Percentiles rank a stretch among this genome's conserved stretches.
phyloP scores from a whole-genome alignment of 2,329 filamentous ascomycete species.

The Xylariaceae sp. region DNA sequence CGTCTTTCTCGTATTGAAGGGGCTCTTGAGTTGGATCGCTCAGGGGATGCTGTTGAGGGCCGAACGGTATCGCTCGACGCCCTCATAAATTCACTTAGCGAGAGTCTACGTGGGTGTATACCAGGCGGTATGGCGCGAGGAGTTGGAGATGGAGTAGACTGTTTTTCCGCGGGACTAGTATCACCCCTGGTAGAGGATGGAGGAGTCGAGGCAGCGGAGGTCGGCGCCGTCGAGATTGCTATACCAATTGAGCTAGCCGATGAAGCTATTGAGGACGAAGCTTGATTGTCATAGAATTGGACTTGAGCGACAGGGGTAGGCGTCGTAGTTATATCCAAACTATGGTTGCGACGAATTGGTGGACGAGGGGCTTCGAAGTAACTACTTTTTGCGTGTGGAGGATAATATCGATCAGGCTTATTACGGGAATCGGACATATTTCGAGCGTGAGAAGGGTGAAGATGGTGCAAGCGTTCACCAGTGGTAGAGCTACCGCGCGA shows the following conservation, averaged over 20 bases:
- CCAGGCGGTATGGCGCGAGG: not conserved
- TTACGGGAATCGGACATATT: constrained; percentile 17
- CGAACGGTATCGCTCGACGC: constrained; percentile 14
- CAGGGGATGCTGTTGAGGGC: constrained; percentile 3
- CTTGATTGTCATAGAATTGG: constrained; percentile 13
- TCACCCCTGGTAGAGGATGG: constrained; percentile 15
- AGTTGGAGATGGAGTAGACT: not conserved
- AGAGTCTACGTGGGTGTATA: constrained; percentile 9
- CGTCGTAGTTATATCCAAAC: constrained; percentile 12
- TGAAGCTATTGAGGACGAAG: constrained; percentile 25
- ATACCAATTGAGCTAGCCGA: constrained; percentile 26
- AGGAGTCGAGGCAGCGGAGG: constrained; percentile 17
- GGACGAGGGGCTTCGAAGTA: constrained; percentile 29
- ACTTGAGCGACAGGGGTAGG: constrained; percentile 8
- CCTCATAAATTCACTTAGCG: constrained; percentile 12
- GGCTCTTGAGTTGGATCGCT: constrained; percentile 2
- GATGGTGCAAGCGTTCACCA: constrained; percentile 23
- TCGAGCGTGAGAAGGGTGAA: constrained; percentile 22
- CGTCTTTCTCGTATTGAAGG: constrained; percentile 19
- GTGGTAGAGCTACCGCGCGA: constrained; percentile 19
- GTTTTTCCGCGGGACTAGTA: not conserved
- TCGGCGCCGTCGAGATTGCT: constrained; percentile 26
- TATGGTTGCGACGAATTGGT: constrained; percentile 16
- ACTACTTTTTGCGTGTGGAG: constrained; percentile 25
- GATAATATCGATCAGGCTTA: constrained; percentile 24